Conservation (phyloP, 2,329 filamentous ascomycete species). For the Pleoardoris graminearum region DNA sequence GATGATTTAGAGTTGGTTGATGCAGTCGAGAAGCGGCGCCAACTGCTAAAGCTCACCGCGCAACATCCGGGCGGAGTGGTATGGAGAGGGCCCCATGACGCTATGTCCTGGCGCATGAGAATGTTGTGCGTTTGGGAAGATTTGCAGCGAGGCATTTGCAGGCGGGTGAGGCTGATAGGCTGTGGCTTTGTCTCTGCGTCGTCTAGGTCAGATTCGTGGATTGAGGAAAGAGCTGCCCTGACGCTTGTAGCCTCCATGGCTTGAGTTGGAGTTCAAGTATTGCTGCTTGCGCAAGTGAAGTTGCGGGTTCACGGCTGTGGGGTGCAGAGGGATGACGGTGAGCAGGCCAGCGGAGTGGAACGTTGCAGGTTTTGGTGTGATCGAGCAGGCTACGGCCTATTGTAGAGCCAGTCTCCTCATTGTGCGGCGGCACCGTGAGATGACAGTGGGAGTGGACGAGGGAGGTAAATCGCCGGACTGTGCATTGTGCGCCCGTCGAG, state of each 20-base stretch:
- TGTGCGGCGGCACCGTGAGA: not conserved
- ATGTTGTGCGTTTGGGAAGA: constrained; percentile 1
- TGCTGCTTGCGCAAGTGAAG: not conserved
- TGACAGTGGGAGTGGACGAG: not conserved
- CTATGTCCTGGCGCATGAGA: constrained; percentile 7
- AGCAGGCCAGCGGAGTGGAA: not conserved
- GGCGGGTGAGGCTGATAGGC: not conserved
- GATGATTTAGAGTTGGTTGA: not conserved
- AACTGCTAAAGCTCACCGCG: constrained; percentile 11
- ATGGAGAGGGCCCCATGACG: not conserved
- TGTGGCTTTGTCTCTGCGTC: not conserved
- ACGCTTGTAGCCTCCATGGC: not conserved
- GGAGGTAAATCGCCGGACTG: not conserved
- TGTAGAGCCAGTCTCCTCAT: not conserved
- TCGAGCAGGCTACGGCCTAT: not conserved
- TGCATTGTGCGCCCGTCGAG: not conserved
- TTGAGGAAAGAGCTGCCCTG: not conserved
- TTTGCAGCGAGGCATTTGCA: not conserved
- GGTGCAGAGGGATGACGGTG: not conserved
- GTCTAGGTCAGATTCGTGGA: not conserved
- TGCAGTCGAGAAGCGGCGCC: constrained; percentile 12
- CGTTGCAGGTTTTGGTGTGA: not conserved
- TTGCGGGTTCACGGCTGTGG: not conserved
- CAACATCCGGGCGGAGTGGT: constrained; percentile 9
- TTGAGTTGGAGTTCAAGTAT: not conserved